Percentiles rank a stretch among this genome's conserved stretches.
Evolutionary conservation across 768 basidiomycete genomes (phyloP).

Genomic region (Naganishia vaughanmartiniae): DNA sequence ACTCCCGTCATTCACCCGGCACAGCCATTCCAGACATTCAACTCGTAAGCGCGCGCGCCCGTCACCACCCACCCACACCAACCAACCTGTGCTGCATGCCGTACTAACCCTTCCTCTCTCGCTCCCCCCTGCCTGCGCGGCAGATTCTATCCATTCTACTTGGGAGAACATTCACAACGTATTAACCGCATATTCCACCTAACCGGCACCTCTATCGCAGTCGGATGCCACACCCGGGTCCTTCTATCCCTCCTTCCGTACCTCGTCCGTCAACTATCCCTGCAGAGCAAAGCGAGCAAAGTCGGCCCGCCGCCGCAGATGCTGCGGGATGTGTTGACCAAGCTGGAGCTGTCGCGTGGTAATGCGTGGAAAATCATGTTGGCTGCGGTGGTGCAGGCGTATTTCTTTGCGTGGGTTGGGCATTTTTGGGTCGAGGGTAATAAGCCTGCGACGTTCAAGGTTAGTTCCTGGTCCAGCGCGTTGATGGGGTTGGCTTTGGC

Average conservation of each 20-base stretch:
- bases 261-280: constrained; percentile 1
- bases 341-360: constrained; percentile 3
- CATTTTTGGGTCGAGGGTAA: constrained; percentile 45
- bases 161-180: constrained; percentile 41
- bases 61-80: too few species aligned
- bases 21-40: constrained; percentile 15
- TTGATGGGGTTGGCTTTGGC: not conserved
- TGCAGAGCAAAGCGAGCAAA: too few species aligned
- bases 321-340: constrained; percentile 11
- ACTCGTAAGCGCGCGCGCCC: not conserved
- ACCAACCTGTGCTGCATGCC: not conserved
- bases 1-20: constrained; percentile 20
- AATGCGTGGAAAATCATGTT: constrained; percentile 30
- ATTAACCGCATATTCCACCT: constrained; percentile 38
- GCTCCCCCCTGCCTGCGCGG: constrained; percentile 4
- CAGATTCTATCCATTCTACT: constrained; percentile 44
- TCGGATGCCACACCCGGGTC: constrained; percentile 32
- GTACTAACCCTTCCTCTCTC: not conserved
- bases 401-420: constrained; percentile 40
- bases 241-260: constrained; percentile 33
- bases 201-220: constrained; percentile 36
- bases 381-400: constrained; percentile 34
- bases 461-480: too few species aligned
- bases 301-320: too few species aligned
- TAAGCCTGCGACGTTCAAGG: constrained; percentile 41